Base-by-base conservation (phyloP, 2,329 filamentous ascomycete species). In the Curvularia sp. region DNA sequence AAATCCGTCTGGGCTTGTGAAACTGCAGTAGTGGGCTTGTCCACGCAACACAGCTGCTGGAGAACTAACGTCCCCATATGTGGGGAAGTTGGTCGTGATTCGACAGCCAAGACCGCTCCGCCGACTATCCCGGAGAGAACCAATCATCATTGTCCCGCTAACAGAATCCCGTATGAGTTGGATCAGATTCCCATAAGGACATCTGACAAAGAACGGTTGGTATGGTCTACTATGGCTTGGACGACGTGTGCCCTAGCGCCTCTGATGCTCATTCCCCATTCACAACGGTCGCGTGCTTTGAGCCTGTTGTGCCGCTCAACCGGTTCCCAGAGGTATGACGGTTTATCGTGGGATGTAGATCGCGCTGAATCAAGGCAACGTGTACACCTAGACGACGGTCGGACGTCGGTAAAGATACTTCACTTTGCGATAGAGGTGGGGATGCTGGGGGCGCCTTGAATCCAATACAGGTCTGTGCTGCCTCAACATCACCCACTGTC, bases 51-150 rank as follows among this genome's bases (percentile, higher is more conserved):
- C 59, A 50, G 61, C 56, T 49, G 57, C 57, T 61, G 58, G 51
- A 18, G 52, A 57, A 60, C 58, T 64, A 66, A 61, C 43, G 55
- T 48, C 53, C 22, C 39, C 22, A 58, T 55, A 59, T 66, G 63
- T 69, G 66, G 65, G 62, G 65, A 67, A 62, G 57, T 28, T 44
- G 58, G 26, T 28, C 42, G 47, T 47, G 58, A 61, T 64, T 64
- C 60, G 61, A 52, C 28, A 31, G 63, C 60, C 66, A 66, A 67
- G 65, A 48, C 56, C 35, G 49, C 41, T 51, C 33, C 26, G 26
- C 26, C 26, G 26, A 28, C 26, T 28, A 28, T 28, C 8, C 52
- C 52, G 56, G 33, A 49, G 48, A 55, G 53, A 18, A 24, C 49
- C 42, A 56, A 53, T 47, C 28, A 49, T 49, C 30, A 38, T 39